Base-by-base conservation (phyloP, 352 stramenopile species). In the Paralagenidium karlingii region DNA sequence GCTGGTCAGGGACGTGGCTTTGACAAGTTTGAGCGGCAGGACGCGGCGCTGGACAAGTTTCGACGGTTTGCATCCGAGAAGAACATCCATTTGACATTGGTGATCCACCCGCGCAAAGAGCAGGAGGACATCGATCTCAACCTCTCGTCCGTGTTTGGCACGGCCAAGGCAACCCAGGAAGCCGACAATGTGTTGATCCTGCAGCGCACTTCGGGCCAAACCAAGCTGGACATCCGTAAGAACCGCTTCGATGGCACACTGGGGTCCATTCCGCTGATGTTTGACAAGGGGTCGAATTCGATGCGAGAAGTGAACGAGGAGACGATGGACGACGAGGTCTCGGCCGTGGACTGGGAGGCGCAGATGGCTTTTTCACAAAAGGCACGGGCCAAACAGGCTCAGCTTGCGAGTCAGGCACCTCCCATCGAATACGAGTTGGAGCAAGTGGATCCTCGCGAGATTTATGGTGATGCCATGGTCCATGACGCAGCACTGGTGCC, bases 101-200 rank as follows among this genome's bases (percentile, higher is more conserved):
- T 99, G 21, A 96, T 99, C 42, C 96, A 99, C 45, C 96, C 96
- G 10, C 80, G 95, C 24, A 99, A 99, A 54, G 96, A 99, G 69
- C 86, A 96, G 32, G 93, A 98, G 44, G 79, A 93, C 24, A 44
- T 74, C 11, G 67, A 85, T 27, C 63, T 98, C 34, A 95, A 78
- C 26, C 89, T 99, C 21, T 93, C 76, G 15, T 98, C 87, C 4
- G 91, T 99, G 37, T 99, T 97, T 48, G 96, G 96, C 36, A 97
- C 90, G 16, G 96, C 94, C 26, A 99, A 99, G 58, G 95, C 94
- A 8, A 99, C 96, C 2, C 96, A 99, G 68, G 96, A 99, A 68
- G 96, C 95, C 8, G 96, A 99, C 59, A 98, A 97, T 36, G 95
- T 99, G 15, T 56, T 99, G n/a, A 99, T 99, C 40, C 55, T 99